Evolutionary conservation across 352 stramenopile species (phyloP).

Genomic region (Aphanomyces astaci): DNA sequence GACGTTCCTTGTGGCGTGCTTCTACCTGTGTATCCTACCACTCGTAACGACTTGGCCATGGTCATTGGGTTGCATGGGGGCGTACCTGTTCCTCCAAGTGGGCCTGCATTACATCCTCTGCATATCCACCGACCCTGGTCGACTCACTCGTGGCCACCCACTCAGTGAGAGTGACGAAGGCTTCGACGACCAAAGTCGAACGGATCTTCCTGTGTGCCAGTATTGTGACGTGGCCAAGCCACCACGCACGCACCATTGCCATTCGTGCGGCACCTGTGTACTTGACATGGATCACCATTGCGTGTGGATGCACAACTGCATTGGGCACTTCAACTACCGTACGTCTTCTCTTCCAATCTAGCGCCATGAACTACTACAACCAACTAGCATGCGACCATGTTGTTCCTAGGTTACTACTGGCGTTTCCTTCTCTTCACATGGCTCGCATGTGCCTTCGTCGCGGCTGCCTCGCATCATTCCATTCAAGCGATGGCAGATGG

Average conservation of each 20-base stretch:
- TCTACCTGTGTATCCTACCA: slow-evolving; percentile 7
- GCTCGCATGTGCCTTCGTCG: slow-evolving; percentile 7
- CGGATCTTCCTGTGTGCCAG: neutral
- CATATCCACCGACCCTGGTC: slow-evolving; percentile 8
- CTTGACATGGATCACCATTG: slow-evolving; percentile 67
- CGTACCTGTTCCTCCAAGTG: slow-evolving; percentile 12
- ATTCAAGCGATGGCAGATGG: neutral
- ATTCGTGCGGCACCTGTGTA: slow-evolving; percentile 21
- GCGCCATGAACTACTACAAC: no score
- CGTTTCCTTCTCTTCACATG: slow-evolving; percentile 18
- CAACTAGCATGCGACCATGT: no score
- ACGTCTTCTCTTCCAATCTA: neutral
- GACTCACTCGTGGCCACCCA: neutral
- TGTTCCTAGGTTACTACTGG: slow-evolving; percentile 17
- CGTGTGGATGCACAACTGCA: slow-evolving; percentile 75
- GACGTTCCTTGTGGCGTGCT: neutral
- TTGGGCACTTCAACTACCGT: slow-evolving; percentile 73
- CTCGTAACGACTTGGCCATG: neutral
- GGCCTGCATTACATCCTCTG: slow-evolving; percentile 5
- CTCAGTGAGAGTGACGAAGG: neutral
- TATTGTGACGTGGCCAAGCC: slow-evolving; percentile 17
- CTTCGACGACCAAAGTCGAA: slow-evolving; percentile 9
- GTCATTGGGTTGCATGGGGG: neutral
- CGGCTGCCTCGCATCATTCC: neutral
- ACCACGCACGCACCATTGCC: slow-evolving; percentile 20